Conservation (phyloP, 2,329 filamentous ascomycete genomes). For the Zymoseptoria crescenta region DNA sequence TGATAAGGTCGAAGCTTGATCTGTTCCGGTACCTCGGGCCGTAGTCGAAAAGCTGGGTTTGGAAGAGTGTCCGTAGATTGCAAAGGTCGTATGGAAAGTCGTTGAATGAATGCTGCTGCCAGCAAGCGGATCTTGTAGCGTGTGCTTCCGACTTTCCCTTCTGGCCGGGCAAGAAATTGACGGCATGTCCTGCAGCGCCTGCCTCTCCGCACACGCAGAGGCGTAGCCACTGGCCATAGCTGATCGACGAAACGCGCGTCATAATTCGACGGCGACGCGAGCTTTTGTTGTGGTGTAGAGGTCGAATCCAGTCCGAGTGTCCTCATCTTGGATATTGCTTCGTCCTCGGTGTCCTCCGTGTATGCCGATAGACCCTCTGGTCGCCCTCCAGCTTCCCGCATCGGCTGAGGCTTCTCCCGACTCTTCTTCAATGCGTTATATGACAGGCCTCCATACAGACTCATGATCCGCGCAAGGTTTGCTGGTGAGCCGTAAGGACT, state of each 20-base stretch:
- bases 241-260: slow-evolving; percentile 59
- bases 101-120: slow-evolving; percentile 76
- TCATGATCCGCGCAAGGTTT: slow-evolving; percentile 83
- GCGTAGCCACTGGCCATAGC: slow-evolving; percentile 71
- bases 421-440: slow-evolving; percentile 56
- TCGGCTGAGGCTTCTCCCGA: slow-evolving; percentile 59
- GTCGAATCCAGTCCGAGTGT: slow-evolving; percentile 62
- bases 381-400: slow-evolving; percentile 68
- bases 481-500: slow-evolving; percentile 64
- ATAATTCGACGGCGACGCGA: slow-evolving; percentile 41
- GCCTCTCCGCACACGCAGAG: slow-evolving; percentile 83
- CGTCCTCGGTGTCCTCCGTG: slow-evolving; percentile 38
- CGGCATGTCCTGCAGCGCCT: slow-evolving; percentile 90
- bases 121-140: slow-evolving; percentile 90
- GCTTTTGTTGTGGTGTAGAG: slow-evolving; percentile 45
- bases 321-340: slow-evolving; percentile 47
- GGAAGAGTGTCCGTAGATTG: slow-evolving; percentile 26
- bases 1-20: slow-evolving; percentile 33
- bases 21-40: slow-evolving; percentile 11
- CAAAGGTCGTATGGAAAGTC: slow-evolving; percentile 60
- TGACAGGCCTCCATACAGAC: slow-evolving; percentile 65
- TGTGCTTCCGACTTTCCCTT: slow-evolving; percentile 79
- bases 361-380: slow-evolving; percentile 63
- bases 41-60: slow-evolving; percentile 20
- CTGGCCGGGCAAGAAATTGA: slow-evolving; percentile 91